Percentiles rank a stretch among this genome's conserved stretches.
Conservation (phyloP, 176 grass and related monocot genomes). For the Lolium multiflorum region DNA sequence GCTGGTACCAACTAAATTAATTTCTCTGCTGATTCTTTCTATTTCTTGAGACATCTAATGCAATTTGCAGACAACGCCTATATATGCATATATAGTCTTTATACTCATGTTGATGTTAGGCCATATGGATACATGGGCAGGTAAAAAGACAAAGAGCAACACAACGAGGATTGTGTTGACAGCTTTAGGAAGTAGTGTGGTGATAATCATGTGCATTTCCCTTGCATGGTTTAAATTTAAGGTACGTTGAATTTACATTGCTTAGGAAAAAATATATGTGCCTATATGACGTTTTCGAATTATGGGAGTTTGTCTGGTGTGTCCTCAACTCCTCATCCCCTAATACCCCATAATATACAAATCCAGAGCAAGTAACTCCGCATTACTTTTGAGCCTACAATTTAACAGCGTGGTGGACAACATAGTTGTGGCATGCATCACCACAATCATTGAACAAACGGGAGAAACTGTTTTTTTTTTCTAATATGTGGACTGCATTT, state of each 20-base stretch:
- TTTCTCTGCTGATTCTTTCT: background rate
- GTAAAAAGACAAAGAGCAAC: background rate
- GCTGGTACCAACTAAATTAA: background rate
- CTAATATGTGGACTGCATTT: background rate
- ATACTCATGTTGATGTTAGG: background rate
- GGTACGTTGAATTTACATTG: background rate
- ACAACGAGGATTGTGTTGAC: background rate
- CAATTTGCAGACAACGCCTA: too few species aligned
- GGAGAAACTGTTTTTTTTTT: background rate
- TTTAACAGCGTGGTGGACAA: background rate
- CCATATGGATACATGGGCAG: background rate
- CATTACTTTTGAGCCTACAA: background rate
- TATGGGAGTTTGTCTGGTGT: background rate
- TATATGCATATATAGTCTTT: too few species aligned
- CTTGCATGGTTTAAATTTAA: slow-evolving; percentile 10
- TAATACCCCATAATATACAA: background rate
- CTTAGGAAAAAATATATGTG: too few species aligned
- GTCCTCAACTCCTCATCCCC: background rate
- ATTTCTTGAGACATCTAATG: too few species aligned
- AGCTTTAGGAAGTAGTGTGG: background rate
- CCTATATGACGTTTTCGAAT: background rate
- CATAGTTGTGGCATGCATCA: background rate
- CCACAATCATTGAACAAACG: too few species aligned
- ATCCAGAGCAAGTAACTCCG: background rate
- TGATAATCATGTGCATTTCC: background rate